Conservation (phyloP, 805 yeast species). For the Blastobotrys muscicola region DNA sequence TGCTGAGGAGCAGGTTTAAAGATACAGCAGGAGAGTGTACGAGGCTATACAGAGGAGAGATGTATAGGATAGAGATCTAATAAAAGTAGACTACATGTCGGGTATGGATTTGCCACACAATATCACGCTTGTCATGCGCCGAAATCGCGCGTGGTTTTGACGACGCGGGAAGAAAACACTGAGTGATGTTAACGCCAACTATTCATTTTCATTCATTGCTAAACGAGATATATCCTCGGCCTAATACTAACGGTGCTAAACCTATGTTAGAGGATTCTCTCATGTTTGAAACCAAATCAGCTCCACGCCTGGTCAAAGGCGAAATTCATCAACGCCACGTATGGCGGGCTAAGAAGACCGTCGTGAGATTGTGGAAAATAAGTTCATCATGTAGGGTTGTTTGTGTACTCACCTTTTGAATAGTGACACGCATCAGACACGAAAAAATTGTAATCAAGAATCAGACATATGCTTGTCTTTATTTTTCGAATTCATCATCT, state of each 20-base stretch:
- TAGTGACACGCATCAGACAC: constrained; percentile 39
- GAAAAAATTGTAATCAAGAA: constrained; percentile 53
- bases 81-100: neutral
- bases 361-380: constrained; percentile 50
- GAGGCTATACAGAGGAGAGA: too few relatives aligned
- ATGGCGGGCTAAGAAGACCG: constrained; percentile 54
- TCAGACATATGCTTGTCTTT: constrained; percentile 99
- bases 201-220: neutral
- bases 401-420: constrained; percentile 11
- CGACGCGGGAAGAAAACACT: neutral
- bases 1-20: constrained; percentile 54
- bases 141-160: neutral
- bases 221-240: too few relatives aligned
- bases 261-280: neutral
- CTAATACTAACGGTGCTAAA: neutral
- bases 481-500: constrained; percentile 53
- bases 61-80: neutral
- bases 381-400: constrained; percentile 37
- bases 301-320: constrained; percentile 85
- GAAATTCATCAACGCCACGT: constrained; percentile 59
- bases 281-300: constrained; percentile 20
- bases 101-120: neutral
- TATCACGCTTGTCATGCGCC: neutral
- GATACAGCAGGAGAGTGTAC: neutral
- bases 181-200: neutral